Conservation (phyloP, 163 green algal species). For the Scenedesmus sp. region DNA sequence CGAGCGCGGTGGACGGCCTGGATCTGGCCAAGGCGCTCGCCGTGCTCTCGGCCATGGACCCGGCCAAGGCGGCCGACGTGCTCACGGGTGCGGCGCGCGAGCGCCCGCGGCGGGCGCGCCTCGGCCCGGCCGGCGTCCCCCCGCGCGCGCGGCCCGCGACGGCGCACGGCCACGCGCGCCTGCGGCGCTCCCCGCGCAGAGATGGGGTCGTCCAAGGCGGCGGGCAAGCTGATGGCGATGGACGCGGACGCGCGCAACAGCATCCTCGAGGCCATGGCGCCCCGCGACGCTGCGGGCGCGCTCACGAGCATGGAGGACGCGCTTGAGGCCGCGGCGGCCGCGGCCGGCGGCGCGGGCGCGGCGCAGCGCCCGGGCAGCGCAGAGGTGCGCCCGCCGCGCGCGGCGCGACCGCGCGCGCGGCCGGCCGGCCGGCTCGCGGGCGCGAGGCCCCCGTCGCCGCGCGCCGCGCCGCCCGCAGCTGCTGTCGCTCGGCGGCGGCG, state of each 20-base stretch:
- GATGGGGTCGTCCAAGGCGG: conserved; percentile 45
- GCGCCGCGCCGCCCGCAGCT: conserved; percentile 11
- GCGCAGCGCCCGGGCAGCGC: background rate
- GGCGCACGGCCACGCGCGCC: no score
- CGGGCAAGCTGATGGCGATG: conserved; percentile 44
- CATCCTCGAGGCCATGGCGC: conserved; percentile 60
- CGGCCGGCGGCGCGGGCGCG: no score
- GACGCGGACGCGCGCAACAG: conserved; percentile 39
- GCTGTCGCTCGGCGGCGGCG: conserved; percentile 28
- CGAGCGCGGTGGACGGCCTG: conserved; percentile 18
- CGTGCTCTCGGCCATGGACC: conserved; percentile 56
- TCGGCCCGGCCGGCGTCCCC: no score
- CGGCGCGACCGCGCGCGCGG: no score
- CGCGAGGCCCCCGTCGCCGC: no score
- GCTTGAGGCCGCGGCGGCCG: background rate
- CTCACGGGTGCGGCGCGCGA: conserved; percentile 40
- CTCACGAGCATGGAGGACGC: conserved; percentile 54
- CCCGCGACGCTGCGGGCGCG: conserved; percentile 40
- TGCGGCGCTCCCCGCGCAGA: no score
- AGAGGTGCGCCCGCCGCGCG: conserved; percentile 37
- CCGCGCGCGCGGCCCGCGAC: no score
- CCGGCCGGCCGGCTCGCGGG: no score
- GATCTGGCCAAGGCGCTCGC: conserved; percentile 39
- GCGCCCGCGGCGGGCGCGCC: no score
- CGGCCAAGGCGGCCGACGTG: conserved; percentile 39